Evolutionary conservation across 768 basidiomycete genomes (phyloP), one percentile per base, ranked within the genome.

Genomic region (Pisolithus marmoratus): DNA sequence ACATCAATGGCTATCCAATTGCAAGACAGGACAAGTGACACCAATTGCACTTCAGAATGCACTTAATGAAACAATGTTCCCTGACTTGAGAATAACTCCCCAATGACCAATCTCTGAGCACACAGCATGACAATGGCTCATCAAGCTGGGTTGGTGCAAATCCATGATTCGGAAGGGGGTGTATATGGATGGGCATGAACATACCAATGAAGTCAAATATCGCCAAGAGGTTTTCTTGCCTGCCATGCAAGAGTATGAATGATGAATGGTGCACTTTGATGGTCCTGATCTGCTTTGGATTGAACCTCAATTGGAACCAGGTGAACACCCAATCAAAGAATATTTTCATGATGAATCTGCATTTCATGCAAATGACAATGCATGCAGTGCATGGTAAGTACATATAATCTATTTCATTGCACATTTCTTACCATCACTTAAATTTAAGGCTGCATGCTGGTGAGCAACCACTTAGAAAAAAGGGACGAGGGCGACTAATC

Each of bases 401-500:
- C n/a, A n/a, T 29, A 8, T 8, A 29, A 8, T 29, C 27, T 29
- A n/a, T n/a, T n/a, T n/a, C n/a, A n/a, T 43, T 5, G 6, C 2
- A 8, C 19, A 26, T 22, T 24, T 11, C 22, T 24, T 6, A 4
- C 9, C 12, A 43, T 9, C 3, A 5, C 17, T 24, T 26, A 2
- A 3, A 44, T 7, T 44, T 4, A 20, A 44, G 43, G 43, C 43
- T 44, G 2, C 43, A 17, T 27, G 26, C 15, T 26, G n/a, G 22
- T 44, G 43, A 44, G 6, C 43, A 15, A 3, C 14, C 22, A 12
- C 14, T 44, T 9, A 9, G 23, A 6, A 44, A 44, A 14, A 44
- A 44, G 52, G 63, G 68, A 5, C 51, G 58, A 6, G 71, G 72
- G 2, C 52, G 58, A 0, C 47, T 72, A 2, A 72, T 74, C 38